These are phyloP conservation scores for Athelia psychrophila DNA, from an alignment of 1,284 basidiomycete species.

Conservation along the genomic window DNA sequence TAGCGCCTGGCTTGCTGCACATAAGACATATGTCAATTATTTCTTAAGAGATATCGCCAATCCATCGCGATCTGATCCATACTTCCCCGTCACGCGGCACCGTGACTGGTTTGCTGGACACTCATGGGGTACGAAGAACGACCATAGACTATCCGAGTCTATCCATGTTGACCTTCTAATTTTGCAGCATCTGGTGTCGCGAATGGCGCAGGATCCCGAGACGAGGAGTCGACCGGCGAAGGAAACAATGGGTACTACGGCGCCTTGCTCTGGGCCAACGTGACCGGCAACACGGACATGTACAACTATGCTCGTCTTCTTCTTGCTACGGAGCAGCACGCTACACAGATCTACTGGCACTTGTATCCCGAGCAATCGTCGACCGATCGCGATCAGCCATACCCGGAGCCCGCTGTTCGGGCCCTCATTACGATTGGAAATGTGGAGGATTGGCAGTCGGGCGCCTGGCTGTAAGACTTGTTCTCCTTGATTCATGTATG, in stretches of 20 bases:
- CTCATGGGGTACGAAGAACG: constrained; percentile 35
- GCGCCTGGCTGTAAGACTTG: constrained; percentile 30
- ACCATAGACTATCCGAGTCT: no score
- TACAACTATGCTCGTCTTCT: constrained; percentile 28
- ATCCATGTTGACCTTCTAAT: neutral
- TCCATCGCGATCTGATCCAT: constrained; percentile 26
- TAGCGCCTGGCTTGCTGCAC: constrained; percentile 20
- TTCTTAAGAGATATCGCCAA: constrained; percentile 33
- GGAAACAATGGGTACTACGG: constrained; percentile 34
- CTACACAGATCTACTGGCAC: constrained; percentile 33
- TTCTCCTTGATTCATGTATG: neutral
- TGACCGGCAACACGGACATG: constrained; percentile 25
- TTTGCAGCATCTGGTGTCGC: constrained; percentile 29
- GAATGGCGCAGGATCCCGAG: constrained; percentile 29
- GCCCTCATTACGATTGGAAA: constrained; percentile 31
- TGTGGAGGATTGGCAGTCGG: constrained; percentile 30
- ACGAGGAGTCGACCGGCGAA: constrained; percentile 32
- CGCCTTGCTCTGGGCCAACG: constrained; percentile 25
- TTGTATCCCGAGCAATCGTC: constrained; percentile 25
- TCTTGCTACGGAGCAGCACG: constrained; percentile 31
- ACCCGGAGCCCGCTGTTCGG: constrained; percentile 28
- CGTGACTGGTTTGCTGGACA: constrained; percentile 34
- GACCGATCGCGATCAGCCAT: constrained; percentile 29
- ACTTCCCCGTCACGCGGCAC: constrained; percentile 28
- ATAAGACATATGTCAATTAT: constrained; percentile 19